phyloP scores from a whole-genome alignment of 495 filamentous ascomycete species.

The Penicillium salamii region DNA sequence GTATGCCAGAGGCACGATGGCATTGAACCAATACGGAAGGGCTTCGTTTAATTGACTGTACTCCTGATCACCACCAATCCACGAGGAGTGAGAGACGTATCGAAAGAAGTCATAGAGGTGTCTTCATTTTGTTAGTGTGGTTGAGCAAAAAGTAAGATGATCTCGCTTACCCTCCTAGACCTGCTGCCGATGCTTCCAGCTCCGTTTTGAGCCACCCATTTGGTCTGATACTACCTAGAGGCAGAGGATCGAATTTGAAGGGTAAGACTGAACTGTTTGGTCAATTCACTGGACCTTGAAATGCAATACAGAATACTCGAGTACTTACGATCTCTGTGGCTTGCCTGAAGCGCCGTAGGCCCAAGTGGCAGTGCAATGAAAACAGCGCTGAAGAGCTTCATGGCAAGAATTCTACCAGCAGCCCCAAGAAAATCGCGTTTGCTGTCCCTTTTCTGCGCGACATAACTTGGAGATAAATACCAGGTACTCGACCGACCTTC shows the following conservation, averaged over 20 bases:
- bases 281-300: neutral
- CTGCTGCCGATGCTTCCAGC: conserved; percentile 48
- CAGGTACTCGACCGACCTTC: too few relatives aligned
- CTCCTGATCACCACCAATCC: conserved; percentile 54
- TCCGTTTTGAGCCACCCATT: conserved; percentile 61
- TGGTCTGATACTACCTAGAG: conserved; percentile 56
- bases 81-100: conserved; percentile 52
- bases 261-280: conserved; percentile 26
- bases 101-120: conserved; percentile 60
- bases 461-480: neutral
- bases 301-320: neutral
- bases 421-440: neutral
- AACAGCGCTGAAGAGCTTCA: neutral
- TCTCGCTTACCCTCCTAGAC: conserved; percentile 42
- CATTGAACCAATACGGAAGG: conserved; percentile 66
- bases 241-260: conserved; percentile 45
- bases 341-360: neutral
- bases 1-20: conserved; percentile 63
- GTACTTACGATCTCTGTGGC: neutral
- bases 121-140: conserved; percentile 12
- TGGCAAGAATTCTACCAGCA: neutral
- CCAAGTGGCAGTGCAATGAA: neutral
- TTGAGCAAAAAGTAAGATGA: neutral
- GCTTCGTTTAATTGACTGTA: conserved; percentile 60
- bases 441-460: neutral